Percentiles rank a stretch among this genome's conserved stretches.
Evolutionary conservation across 106 monocot genomes (phyloP).

Genomic region (Dendrobium catenatum): DNA sequence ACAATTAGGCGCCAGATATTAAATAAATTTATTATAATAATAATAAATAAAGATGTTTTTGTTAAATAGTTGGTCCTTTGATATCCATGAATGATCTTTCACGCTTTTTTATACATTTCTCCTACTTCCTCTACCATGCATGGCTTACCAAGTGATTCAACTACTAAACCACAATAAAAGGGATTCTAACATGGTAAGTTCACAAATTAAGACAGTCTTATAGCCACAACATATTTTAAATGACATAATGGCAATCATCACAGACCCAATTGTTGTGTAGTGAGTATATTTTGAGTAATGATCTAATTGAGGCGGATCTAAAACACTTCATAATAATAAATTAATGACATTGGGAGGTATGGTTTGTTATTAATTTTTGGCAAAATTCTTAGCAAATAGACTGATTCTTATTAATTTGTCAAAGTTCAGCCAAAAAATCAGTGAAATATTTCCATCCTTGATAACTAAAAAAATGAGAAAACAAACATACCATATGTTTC

Average conservation of each 20-base stretch:
- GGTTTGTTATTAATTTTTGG: too few species aligned
- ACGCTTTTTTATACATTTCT: background rate
- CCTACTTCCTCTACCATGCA: background rate
- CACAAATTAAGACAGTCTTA: background rate
- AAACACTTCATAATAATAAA: too few species aligned
- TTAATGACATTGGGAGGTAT: too few species aligned
- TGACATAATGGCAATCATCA: background rate
- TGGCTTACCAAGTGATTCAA: background rate
- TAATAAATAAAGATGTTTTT: background rate
- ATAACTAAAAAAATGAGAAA: background rate
- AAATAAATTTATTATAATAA: background rate
- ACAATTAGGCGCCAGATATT: background rate
- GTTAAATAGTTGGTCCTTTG: background rate
- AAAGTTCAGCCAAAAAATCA: background rate
- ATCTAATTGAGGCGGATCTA: too few species aligned
- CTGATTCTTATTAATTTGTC: too few species aligned
- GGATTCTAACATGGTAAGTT: background rate
- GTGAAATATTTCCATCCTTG: background rate
- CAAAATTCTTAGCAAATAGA: too few species aligned
- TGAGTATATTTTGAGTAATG: too few species aligned
- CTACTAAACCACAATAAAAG: background rate
- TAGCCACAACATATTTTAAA: background rate
- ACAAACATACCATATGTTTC: slow-evolving; percentile 70
- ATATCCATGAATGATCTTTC: background rate
- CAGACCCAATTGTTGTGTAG: too few species aligned